Conservation (phyloP, 164 flowering plant genomes). For the Kalanchoe fedtschenkoi region DNA sequence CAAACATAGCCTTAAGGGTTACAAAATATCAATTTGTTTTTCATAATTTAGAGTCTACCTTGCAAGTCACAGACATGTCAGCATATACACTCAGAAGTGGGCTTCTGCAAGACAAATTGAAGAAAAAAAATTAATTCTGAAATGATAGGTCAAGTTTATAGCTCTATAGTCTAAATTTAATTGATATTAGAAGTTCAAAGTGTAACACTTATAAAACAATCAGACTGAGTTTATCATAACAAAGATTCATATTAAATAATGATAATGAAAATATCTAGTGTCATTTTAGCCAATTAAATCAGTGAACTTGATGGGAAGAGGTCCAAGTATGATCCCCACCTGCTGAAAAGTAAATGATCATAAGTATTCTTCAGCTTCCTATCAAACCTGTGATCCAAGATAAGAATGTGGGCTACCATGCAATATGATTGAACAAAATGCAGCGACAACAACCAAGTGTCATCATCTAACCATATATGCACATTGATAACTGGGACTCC, state of each 20-base stretch:
- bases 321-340: slow-evolving; percentile 20
- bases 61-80: slow-evolving; percentile 95
- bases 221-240: background rate
- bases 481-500: slow-evolving; percentile 98
- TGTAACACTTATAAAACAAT: background rate
- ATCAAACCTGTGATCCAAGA: slow-evolving; percentile 64
- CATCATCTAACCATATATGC: slow-evolving; percentile 79
- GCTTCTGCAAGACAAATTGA: slow-evolving; percentile 52
- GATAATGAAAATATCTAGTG: too few relatives aligned
- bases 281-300: background rate
- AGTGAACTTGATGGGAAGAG: background rate
- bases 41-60: slow-evolving; percentile 34
- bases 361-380: slow-evolving; percentile 87
- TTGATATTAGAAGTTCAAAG: background rate
- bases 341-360: slow-evolving; percentile 95
- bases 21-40: too few relatives aligned
- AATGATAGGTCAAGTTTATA: background rate
- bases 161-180: background rate
- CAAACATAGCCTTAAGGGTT: too few relatives aligned
- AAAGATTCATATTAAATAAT: background rate
- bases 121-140: background rate
- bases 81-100: slow-evolving; percentile 93
- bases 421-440: background rate
- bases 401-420: too few relatives aligned
- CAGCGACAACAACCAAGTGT: background rate